Percentiles rank a stretch among this genome's conserved stretches.
phyloP scores from a whole-genome alignment of 192 early-diverging fungal genomes.

The Podila clonocystis region DNA sequence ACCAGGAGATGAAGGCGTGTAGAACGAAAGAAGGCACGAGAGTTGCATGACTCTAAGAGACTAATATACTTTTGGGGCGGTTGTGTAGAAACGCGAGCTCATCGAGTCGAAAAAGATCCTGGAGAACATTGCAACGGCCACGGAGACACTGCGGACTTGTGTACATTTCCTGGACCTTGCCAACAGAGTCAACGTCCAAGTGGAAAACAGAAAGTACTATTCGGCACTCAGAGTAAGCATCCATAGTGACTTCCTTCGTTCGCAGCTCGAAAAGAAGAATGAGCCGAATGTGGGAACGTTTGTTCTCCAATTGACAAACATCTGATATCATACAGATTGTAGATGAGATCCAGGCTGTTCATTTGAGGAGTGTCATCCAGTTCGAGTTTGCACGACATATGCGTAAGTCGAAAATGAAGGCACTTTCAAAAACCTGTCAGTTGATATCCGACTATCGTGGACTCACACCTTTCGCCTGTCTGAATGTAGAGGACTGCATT shows the following conservation, averaged over 20 bases:
- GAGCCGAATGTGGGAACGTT: not conserved
- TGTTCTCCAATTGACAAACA: no score
- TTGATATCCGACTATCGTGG: not conserved
- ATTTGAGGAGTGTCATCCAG: slow-evolving; percentile 76
- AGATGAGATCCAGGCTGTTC: slow-evolving; percentile 80
- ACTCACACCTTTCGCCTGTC: not conserved
- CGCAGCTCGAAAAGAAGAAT: slow-evolving; percentile 1
- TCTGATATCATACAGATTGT: slow-evolving; percentile 68
- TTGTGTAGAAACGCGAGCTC: slow-evolving; percentile 76
- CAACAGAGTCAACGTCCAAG: slow-evolving; percentile 81
- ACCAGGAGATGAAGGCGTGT: not conserved
- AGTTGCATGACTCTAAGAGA: not conserved
- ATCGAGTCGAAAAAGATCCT: slow-evolving; percentile 83
- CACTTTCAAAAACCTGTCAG: not conserved
- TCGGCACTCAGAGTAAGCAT: slow-evolving; percentile 81
- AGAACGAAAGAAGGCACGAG: no score
- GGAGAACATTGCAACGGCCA: slow-evolving; percentile 88
- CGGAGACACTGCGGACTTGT: slow-evolving; percentile 83
- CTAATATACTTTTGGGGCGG: no score
- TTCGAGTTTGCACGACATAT: slow-evolving; percentile 90
- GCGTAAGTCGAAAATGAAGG: slow-evolving; percentile 55
- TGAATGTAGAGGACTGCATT: slow-evolving; percentile 76
- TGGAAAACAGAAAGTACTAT: slow-evolving; percentile 89
- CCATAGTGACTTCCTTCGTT: not conserved
- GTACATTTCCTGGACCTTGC: slow-evolving; percentile 89